phyloP scores from a whole-genome alignment of 1,284 basidiomycete species.

The Austroboletus niveus region DNA sequence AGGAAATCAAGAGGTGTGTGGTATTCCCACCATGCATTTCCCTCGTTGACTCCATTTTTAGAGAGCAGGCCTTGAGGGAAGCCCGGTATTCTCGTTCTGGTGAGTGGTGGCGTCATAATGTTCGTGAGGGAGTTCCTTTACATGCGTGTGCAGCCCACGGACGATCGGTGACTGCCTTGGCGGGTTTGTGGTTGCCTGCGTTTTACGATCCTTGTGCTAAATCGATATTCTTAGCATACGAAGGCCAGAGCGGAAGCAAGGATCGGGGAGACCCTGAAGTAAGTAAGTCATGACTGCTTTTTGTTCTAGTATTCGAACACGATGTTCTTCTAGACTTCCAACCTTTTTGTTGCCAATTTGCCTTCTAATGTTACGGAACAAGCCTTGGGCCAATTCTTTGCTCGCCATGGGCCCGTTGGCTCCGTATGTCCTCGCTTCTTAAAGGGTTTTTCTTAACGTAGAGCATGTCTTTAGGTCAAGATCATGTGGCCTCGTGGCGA shows the following conservation, averaged over 20 bases:
- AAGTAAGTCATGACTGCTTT: slow-evolving; percentile 9
- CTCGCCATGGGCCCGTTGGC: slow-evolving; percentile 65
- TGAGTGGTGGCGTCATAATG: slow-evolving; percentile 30
- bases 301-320: slow-evolving; percentile 4
- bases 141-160: slow-evolving; percentile 37
- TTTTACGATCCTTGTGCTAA: slow-evolving; percentile 1
- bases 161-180: slow-evolving; percentile 82
- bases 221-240: slow-evolving; percentile 55
- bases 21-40: not conserved
- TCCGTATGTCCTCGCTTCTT: slow-evolving; percentile 45
- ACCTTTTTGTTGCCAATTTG: slow-evolving; percentile 90
- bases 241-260: slow-evolving; percentile 85
- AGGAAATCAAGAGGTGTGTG: slow-evolving; percentile 84
- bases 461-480: slow-evolving; percentile 60
- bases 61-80: slow-evolving; percentile 90
- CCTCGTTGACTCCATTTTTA: slow-evolving; percentile 31
- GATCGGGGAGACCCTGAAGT: slow-evolving; percentile 84
- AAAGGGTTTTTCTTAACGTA: not conserved
- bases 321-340: slow-evolving; percentile 68
- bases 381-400: slow-evolving; percentile 83
- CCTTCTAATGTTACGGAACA: slow-evolving; percentile 84
- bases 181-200: slow-evolving; percentile 49
- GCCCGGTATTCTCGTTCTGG: slow-evolving; percentile 74
- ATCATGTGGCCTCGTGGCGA: slow-evolving; percentile 93
- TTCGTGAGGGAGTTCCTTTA: not conserved